A percentile compares a stretch with the other conserved stretches of the same genome.
These are phyloP conservation scores for Colletotrichum lini DNA, from an alignment of 2,329 filamentous ascomycete genomes.

Conservation along the genomic window DNA sequence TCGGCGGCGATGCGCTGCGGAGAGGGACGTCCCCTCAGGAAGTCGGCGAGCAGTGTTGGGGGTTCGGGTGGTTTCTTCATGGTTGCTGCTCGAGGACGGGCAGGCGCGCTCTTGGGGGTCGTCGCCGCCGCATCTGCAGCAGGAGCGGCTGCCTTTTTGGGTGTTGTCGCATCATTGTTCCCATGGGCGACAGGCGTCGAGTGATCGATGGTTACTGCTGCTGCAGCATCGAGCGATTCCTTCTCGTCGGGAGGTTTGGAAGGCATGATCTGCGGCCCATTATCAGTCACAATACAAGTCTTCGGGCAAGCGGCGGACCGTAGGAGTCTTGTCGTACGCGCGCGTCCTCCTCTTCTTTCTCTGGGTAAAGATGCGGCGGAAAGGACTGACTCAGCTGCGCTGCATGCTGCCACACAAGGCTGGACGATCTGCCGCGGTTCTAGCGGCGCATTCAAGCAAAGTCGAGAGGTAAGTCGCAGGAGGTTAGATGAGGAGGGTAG, in stretches of 20 bases:
- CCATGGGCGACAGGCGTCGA: slow-evolving; percentile 25
- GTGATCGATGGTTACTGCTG: slow-evolving; percentile 27
- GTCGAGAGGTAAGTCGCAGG: not conserved
- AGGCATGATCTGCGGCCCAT: slow-evolving; percentile 39
- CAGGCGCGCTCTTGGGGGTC: slow-evolving; percentile 61
- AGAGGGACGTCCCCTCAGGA: slow-evolving; percentile 70
- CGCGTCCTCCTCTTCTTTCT: slow-evolving; percentile 27
- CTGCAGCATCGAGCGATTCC: slow-evolving; percentile 27
- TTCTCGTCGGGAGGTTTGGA: slow-evolving; percentile 40
- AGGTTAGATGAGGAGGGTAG: not conserved
- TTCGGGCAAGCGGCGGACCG: not conserved
- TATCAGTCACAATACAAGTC: slow-evolving; percentile 26
- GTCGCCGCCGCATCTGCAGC: slow-evolving; percentile 14
- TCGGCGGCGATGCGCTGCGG: slow-evolving; percentile 68
- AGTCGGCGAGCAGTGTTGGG: slow-evolving; percentile 67
- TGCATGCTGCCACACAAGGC: slow-evolving; percentile 41
- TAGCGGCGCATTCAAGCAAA: slow-evolving; percentile 1
- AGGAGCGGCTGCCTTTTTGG: slow-evolving; percentile 26
- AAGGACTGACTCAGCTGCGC: slow-evolving; percentile 30
- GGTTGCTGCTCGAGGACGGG: slow-evolving; percentile 54
- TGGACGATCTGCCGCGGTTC: slow-evolving; percentile 8
- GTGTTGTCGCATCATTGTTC: slow-evolving; percentile 30
- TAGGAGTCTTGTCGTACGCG: slow-evolving; percentile 16
- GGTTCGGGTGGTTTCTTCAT: slow-evolving; percentile 60
- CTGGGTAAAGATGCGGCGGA: slow-evolving; percentile 11